Conservation (phyloP, 2,329 filamentous ascomycete genomes). For the Talaromyces piceae region DNA sequence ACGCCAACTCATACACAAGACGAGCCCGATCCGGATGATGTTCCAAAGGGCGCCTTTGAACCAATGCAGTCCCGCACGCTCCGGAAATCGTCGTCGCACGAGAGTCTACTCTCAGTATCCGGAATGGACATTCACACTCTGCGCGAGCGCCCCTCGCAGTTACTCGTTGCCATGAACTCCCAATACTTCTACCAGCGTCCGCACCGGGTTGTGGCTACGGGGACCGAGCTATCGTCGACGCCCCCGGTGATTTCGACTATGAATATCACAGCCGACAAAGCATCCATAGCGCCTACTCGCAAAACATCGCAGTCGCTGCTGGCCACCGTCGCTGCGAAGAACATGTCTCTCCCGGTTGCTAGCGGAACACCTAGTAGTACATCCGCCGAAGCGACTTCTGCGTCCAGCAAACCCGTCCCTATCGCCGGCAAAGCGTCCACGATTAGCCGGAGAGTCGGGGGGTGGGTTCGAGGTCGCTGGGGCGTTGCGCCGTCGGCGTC, state of each 20-base stretch:
- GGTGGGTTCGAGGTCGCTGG: slow-evolving; percentile 60
- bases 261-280: slow-evolving; percentile 28
- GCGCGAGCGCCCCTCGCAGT: slow-evolving; percentile 65
- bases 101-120: slow-evolving; percentile 79
- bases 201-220: slow-evolving; percentile 40
- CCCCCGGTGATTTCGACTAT: slow-evolving; percentile 32
- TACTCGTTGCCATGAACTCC: slow-evolving; percentile 47
- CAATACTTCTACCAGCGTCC: slow-evolving; percentile 43
- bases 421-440: slow-evolving; percentile 22
- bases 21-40: slow-evolving; percentile 13
- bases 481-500: slow-evolving; percentile 42
- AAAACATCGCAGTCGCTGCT: slow-evolving; percentile 28
- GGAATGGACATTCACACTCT: slow-evolving; percentile 87
- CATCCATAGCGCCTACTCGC: slow-evolving; percentile 15
- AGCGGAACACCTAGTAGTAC: slow-evolving; percentile 12
- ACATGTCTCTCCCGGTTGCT: slow-evolving; percentile 13
- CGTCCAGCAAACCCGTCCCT: slow-evolving; percentile 8
- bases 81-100: slow-evolving; percentile 67
- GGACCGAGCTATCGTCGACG: slow-evolving; percentile 33
- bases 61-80: slow-evolving; percentile 38
- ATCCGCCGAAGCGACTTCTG: not conserved
- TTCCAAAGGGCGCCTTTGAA: slow-evolving; percentile 13
- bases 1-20: slow-evolving; percentile 10
- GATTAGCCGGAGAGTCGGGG: slow-evolving; percentile 51
- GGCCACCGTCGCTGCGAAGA: slow-evolving; percentile 28